Percentiles rank a stretch among this genome's conserved stretches.
phyloP scores from a whole-genome alignment of 768 basidiomycete genomes.

The Arthromyces matolae region DNA sequence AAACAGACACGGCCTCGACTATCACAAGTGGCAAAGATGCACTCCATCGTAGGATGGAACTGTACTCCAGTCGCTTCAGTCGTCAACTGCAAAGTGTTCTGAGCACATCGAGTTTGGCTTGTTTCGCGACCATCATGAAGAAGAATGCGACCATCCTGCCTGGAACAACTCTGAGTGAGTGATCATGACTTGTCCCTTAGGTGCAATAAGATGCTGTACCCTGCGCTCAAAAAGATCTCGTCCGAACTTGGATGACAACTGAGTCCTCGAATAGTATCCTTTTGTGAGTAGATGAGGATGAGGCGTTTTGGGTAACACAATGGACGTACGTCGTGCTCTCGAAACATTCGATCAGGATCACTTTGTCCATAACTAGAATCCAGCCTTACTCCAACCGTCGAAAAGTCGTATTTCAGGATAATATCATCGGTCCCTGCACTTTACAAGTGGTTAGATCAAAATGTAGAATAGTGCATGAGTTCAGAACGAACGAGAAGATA shows the following conservation, averaged over 20 bases:
- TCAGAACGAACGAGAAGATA: slow-evolving; percentile 13
- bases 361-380: slow-evolving; percentile 7
- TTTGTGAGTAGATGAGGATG: not conserved
- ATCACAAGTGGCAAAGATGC: slow-evolving; percentile 68
- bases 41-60: slow-evolving; percentile 64
- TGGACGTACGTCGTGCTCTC: slow-evolving; percentile 25
- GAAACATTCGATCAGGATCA: slow-evolving; percentile 23
- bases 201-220: slow-evolving; percentile 35
- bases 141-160: slow-evolving; percentile 68
- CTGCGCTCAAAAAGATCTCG: slow-evolving; percentile 65
- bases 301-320: not conserved
- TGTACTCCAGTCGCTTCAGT: slow-evolving; percentile 62
- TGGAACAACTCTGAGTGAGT: no score
- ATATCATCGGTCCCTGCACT: slow-evolving; percentile 56
- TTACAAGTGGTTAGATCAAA: slow-evolving; percentile 4
- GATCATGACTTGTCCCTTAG: not conserved
- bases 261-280: slow-evolving; percentile 67
- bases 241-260: slow-evolving; percentile 66
- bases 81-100: slow-evolving; percentile 48
- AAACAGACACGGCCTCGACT: slow-evolving; percentile 56
- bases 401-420: slow-evolving; percentile 52
- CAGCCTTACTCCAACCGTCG: slow-evolving; percentile 28
- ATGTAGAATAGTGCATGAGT: slow-evolving; percentile 6
- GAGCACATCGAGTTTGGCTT: slow-evolving; percentile 33
- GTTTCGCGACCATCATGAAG: slow-evolving; percentile 54